phyloP scores from a whole-genome alignment of 805 yeast genomes.

The Henningerozyma blattae region DNA sequence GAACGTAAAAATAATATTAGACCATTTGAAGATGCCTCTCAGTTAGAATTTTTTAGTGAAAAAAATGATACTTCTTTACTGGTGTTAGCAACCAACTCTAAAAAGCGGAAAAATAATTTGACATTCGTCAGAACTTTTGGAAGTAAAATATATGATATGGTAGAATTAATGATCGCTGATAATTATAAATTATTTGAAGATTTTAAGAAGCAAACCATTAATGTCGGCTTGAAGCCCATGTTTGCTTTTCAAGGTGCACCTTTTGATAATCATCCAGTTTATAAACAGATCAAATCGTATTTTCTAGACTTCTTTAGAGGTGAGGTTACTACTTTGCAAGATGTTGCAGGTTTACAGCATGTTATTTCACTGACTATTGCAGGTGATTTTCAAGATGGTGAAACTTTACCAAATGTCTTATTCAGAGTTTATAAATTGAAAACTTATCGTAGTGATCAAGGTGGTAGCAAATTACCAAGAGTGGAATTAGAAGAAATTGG shows the following conservation, averaged over 20 bases:
- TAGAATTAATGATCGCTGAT: slow-evolving; percentile 66
- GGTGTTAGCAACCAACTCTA: slow-evolving; percentile 68
- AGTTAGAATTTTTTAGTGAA: slow-evolving; percentile 85
- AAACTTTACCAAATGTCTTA: slow-evolving; percentile 63
- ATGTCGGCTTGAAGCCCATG: slow-evolving; percentile 88
- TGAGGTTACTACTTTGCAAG: slow-evolving; percentile 67
- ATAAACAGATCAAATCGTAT: slow-evolving; percentile 72
- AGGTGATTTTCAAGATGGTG: slow-evolving; percentile 61
- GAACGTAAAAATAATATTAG: slow-evolving; percentile 76
- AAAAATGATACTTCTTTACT: slow-evolving; percentile 85
- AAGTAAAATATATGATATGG: slow-evolving; percentile 84
- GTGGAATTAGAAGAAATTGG: slow-evolving; percentile 93
- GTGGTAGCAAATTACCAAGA: slow-evolving; percentile 61
- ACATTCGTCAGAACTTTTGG: slow-evolving; percentile 86
- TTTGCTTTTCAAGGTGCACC: slow-evolving; percentile 85
- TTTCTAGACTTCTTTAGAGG: slow-evolving; percentile 88
- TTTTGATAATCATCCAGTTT: slow-evolving; percentile 82
- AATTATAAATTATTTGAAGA: slow-evolving; percentile 65
- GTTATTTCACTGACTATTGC: slow-evolving; percentile 71
- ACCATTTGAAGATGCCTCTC: slow-evolving; percentile 84
- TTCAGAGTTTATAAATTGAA: slow-evolving; percentile 86
- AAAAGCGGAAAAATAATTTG: slow-evolving; percentile 86
- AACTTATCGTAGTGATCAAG: slow-evolving; percentile 69
- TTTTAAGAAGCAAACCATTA: slow-evolving; percentile 69
- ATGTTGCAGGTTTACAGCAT: slow-evolving; percentile 90